A percentile compares a stretch with the other conserved stretches of the same genome.
Evolutionary conservation across 2,329 filamentous ascomycete species (phyloP).

Genomic region (Cadophora sp.): DNA sequence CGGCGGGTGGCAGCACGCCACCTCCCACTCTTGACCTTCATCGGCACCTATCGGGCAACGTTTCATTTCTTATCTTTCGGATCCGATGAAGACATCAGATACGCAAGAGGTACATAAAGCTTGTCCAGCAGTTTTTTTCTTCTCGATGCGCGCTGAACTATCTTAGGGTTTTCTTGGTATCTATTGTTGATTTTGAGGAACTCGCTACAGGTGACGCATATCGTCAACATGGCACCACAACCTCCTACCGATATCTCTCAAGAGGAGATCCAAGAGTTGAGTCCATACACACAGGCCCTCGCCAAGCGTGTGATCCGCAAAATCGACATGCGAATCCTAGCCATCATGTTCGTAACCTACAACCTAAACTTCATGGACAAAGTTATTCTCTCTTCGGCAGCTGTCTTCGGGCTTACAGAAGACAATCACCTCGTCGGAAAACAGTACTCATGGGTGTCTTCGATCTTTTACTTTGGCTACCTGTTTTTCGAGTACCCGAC

Average conservation of each 20-base stretch:
- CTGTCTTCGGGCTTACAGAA: constrained; percentile 54
- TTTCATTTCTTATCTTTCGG: constrained; percentile 1
- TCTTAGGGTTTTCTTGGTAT: background rate
- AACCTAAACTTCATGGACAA: constrained; percentile 57
- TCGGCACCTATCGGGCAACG: constrained; percentile 4
- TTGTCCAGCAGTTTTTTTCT: background rate
- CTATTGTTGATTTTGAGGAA: background rate
- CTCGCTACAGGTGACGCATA: background rate
- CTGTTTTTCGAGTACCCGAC: constrained; percentile 46
- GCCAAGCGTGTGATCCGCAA: constrained; percentile 55
- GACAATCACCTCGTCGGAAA: constrained; percentile 53
- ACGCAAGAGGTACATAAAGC: background rate
- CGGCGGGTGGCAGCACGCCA: too few species aligned
- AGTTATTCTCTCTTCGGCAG: constrained; percentile 49
- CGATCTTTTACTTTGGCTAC: constrained; percentile 57
- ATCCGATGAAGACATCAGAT: background rate
- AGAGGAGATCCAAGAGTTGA: constrained; percentile 26
- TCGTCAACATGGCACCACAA: constrained; percentile 13
- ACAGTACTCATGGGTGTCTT: constrained; percentile 56
- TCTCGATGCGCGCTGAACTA: background rate
- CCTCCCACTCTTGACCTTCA: background rate
- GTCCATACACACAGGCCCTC: constrained; percentile 32
- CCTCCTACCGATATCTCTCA: constrained; percentile 5
- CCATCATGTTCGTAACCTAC: constrained; percentile 63
- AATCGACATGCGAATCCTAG: constrained; percentile 61